phyloP scores from a whole-genome alignment of 495 filamentous ascomycete species.

The Lasiosphaeria ovina region DNA sequence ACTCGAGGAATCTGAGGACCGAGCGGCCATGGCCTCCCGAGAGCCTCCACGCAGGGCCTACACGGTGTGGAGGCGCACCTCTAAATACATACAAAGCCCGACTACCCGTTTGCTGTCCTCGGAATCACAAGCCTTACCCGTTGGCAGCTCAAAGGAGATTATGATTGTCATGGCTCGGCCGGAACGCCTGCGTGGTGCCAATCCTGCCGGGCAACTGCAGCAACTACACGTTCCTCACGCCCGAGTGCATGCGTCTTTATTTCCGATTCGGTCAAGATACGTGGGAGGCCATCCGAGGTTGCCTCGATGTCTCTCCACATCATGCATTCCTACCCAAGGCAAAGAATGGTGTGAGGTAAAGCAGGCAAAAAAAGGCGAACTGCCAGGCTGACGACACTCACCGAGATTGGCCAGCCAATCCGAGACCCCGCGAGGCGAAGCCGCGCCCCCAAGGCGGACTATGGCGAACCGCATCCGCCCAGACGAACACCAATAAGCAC shows the following conservation, averaged over 20 bases:
- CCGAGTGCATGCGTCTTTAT: constrained; percentile 3
- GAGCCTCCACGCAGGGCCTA: neutral
- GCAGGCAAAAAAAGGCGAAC: constrained; percentile 17
- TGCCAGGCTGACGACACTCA: constrained; percentile 25
- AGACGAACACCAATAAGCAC: neutral
- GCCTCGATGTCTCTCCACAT: constrained; percentile 5
- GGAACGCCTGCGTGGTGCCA: constrained; percentile 5
- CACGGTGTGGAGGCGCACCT: neutral
- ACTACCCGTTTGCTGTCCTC: neutral
- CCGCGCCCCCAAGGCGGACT: constrained; percentile 18
- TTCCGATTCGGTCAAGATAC: constrained; percentile 5
- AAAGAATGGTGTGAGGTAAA: constrained; percentile 12
- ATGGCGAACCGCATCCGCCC: constrained; percentile 18
- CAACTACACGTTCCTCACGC: constrained; percentile 6
- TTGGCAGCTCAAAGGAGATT: neutral
- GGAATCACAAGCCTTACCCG: neutral
- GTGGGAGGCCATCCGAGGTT: neutral
- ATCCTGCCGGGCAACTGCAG: constrained; percentile 12
- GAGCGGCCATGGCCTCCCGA: constrained; percentile 2
- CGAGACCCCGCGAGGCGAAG: constrained; percentile 4
- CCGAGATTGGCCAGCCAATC: constrained; percentile 25
- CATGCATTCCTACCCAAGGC: constrained; percentile 27
- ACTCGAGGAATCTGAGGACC: neutral
- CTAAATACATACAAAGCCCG: constrained; percentile 5
- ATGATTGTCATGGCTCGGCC: constrained; percentile 1